Evolutionary conservation across 129 eudicot species (phyloP).

Genomic region (Ambrosia artemisiifolia): DNA sequence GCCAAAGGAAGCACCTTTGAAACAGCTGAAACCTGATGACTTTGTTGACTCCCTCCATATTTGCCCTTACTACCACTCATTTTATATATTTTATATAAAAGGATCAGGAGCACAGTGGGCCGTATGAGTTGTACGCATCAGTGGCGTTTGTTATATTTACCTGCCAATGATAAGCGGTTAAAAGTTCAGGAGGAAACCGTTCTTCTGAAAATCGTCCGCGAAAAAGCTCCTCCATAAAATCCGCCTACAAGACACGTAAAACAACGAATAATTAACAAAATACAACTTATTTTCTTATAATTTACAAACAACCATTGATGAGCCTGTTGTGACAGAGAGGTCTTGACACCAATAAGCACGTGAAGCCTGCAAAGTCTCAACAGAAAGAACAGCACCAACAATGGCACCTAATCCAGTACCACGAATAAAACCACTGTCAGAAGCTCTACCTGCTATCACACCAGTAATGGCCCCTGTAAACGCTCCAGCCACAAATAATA

Average conservation of each 20-base stretch:
- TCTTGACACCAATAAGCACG: conserved; percentile 55
- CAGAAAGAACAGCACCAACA: conserved; percentile 60
- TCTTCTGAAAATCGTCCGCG: conserved; percentile 50
- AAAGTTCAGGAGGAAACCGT: conserved; percentile 44
- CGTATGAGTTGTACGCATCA: no score
- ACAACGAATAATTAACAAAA: background rate
- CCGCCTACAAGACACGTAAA: conserved; percentile 35
- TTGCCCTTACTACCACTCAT: conserved; percentile 37
- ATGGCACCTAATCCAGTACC: conserved; percentile 63
- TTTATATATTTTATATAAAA: no score
- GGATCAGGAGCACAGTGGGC: no score
- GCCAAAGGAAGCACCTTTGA: conserved; percentile 3
- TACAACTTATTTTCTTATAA: no score
- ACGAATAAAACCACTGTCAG: conserved; percentile 51
- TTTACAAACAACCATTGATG: conserved; percentile 48
- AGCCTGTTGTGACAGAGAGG: conserved; percentile 33
- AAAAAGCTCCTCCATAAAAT: conserved; percentile 60
- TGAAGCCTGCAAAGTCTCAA: conserved; percentile 51
- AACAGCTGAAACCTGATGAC: no score
- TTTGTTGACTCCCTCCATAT: conserved; percentile 16
- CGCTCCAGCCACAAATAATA: conserved; percentile 52
- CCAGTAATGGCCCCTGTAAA: conserved; percentile 56
- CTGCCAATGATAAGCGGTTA: conserved; percentile 50
- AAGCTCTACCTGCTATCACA: conserved; percentile 61
- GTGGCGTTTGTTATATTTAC: conserved; percentile 7